Conservation (phyloP, 176 grass and related monocot species). For the Thinopyrum elongatum region DNA sequence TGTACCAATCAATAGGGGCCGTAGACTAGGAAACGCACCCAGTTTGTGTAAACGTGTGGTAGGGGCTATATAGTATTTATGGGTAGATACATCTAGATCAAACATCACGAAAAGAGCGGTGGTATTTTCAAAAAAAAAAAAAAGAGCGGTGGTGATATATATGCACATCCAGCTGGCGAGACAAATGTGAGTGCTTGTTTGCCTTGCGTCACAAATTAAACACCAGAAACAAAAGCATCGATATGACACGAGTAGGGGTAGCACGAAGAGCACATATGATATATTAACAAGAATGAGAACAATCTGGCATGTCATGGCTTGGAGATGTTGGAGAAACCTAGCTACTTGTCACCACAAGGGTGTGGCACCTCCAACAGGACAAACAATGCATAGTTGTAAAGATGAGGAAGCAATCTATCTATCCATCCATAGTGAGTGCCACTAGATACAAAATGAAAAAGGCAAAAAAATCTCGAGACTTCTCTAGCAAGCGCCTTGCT, state of each 20-base stretch:
- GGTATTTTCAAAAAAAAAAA: no score
- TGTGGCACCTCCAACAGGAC: background rate
- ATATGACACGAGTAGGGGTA: background rate
- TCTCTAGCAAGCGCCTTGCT: background rate
- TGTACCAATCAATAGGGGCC: background rate
- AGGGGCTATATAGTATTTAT: background rate
- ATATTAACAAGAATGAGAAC: background rate
- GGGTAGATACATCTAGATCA: background rate
- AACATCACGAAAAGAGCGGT: background rate
- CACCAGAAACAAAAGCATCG: background rate
- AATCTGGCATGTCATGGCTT: background rate
- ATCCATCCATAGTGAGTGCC: background rate
- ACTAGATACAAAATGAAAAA: no score
- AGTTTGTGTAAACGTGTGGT: background rate
- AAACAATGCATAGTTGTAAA: background rate
- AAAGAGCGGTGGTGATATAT: fast-evolving
- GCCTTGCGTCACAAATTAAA: background rate
- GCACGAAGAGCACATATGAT: background rate
- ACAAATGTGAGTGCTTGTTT: background rate
- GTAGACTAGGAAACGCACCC: fast-evolving
- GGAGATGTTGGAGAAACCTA: background rate
- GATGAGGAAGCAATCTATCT: background rate
- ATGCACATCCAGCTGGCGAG: background rate
- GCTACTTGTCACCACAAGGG: background rate
- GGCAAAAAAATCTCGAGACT: background rate